These are phyloP conservation scores for Citropsis articulata DNA, from an alignment of 345 rosid species.

Conservation along the genomic window DNA sequence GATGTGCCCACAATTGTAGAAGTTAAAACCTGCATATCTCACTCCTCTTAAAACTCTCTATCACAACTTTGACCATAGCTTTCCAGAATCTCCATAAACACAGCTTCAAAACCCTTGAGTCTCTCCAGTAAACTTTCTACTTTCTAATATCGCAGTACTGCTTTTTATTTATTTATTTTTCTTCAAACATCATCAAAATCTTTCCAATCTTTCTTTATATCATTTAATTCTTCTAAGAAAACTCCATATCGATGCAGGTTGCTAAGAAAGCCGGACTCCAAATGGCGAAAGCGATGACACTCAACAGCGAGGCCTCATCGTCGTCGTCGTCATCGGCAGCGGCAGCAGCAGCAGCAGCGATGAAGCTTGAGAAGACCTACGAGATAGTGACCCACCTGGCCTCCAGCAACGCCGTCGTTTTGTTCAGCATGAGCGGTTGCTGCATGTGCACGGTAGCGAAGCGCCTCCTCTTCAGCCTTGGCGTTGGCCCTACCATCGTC, in stretches of 20 bases:
- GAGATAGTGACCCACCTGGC: constrained; percentile 58
- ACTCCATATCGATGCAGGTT: constrained; percentile 25
- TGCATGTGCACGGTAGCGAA: constrained; percentile 97
- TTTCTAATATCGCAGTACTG: no score
- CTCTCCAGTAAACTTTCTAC: neutral
- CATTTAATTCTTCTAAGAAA: neutral
- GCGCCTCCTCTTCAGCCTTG: constrained; percentile 83
- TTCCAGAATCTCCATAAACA: neutral
- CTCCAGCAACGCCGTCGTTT: constrained; percentile 66
- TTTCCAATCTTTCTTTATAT: neutral
- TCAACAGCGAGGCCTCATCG: constrained; percentile 11
- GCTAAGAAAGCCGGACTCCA: constrained; percentile 14
- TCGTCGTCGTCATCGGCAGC: neutral
- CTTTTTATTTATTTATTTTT: no score
- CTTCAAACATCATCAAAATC: neutral
- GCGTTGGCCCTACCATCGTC: constrained; percentile 76
- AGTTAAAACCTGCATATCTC: neutral
- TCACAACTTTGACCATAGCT: constrained; percentile 3
- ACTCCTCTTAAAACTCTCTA: neutral
- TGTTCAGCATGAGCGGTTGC: constrained; percentile 80
- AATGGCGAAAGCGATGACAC: constrained; percentile 20
- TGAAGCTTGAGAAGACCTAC: constrained; percentile 32
- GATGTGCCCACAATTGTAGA: neutral
- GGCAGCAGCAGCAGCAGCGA: neutral
- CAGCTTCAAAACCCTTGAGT: neutral